Conservation (phyloP, 1,284 basidiomycete genomes). For the Cryptococcus sp. region DNA sequence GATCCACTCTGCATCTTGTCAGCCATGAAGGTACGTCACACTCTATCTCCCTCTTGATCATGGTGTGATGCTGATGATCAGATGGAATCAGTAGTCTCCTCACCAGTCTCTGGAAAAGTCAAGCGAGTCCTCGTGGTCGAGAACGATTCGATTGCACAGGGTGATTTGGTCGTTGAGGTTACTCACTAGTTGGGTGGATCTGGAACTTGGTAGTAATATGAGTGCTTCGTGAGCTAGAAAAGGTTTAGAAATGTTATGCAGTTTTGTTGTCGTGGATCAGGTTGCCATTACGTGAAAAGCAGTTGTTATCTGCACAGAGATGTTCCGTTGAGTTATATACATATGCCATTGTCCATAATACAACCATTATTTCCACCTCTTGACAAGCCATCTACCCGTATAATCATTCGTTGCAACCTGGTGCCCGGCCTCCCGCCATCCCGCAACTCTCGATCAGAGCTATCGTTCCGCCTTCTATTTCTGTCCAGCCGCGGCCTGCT, state of each 20-base stretch:
- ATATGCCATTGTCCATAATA: too few species aligned
- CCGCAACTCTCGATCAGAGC: too few species aligned
- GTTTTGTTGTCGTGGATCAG: not conserved
- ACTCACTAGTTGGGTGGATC: constrained; percentile 20
- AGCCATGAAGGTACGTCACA: constrained; percentile 72
- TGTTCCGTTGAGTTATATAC: too few species aligned
- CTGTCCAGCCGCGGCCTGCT: not conserved
- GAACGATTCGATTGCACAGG: constrained; percentile 48
- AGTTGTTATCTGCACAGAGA: too few species aligned
- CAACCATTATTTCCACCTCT: too few species aligned
- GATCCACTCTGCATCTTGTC: constrained; percentile 70
- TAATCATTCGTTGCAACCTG: too few species aligned
- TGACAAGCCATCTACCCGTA: too few species aligned
- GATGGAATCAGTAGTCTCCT: constrained; percentile 96
- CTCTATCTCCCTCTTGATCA: not conserved
- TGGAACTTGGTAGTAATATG: too few species aligned
- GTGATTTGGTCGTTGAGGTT: constrained; percentile 46
- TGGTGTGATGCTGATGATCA: constrained; percentile 35
- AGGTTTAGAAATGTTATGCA: not conserved
- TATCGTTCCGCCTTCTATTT: too few species aligned
- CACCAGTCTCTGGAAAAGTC: constrained; percentile 91
- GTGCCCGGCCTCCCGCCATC: too few species aligned
- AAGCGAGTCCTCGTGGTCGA: constrained; percentile 84
- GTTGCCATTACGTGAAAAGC: too few species aligned
- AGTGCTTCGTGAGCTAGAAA: too few species aligned